Conservation (phyloP, 129 eudicot genomes). For the Artemisia tridentata region DNA sequence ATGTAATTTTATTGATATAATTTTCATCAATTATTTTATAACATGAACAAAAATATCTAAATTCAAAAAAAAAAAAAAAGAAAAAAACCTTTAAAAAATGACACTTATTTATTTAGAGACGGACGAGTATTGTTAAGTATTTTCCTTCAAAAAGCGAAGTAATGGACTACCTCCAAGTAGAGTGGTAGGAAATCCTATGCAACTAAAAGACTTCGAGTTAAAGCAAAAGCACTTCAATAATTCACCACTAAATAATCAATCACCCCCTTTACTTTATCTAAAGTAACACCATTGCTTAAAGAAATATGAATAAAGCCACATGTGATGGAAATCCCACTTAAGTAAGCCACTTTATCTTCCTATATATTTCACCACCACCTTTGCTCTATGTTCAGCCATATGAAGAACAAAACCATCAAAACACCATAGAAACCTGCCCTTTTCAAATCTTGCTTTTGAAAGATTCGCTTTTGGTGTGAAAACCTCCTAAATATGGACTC, state of each 20-base stretch:
- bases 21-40: too few species aligned
- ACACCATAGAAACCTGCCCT: not conserved
- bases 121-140: too few species aligned
- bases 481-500: constrained; percentile 32
- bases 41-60: too few species aligned
- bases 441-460: constrained; percentile 26
- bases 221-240: constrained; percentile 42
- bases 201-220: constrained; percentile 29
- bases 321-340: constrained; percentile 36
- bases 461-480: constrained; percentile 10
- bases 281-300: constrained; percentile 37
- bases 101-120: too few species aligned
- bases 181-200: constrained; percentile 32
- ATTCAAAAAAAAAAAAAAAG: too few species aligned
- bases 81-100: too few species aligned
- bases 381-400: constrained; percentile 44
- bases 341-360: constrained; percentile 27
- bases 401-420: constrained; percentile 9
- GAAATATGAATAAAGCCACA: constrained; percentile 29
- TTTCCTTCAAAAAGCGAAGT: constrained; percentile 19
- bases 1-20: too few species aligned
- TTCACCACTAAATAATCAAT: constrained; percentile 40
- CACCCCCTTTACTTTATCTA: constrained; percentile 36
- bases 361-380: constrained; percentile 37
- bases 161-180: constrained; percentile 35